A percentile compares a stretch with the other conserved stretches of the same genome.
These are phyloP conservation scores for Cadophora sp. DNA, from an alignment of 2,329 filamentous ascomycete genomes.

Conservation along the genomic window DNA sequence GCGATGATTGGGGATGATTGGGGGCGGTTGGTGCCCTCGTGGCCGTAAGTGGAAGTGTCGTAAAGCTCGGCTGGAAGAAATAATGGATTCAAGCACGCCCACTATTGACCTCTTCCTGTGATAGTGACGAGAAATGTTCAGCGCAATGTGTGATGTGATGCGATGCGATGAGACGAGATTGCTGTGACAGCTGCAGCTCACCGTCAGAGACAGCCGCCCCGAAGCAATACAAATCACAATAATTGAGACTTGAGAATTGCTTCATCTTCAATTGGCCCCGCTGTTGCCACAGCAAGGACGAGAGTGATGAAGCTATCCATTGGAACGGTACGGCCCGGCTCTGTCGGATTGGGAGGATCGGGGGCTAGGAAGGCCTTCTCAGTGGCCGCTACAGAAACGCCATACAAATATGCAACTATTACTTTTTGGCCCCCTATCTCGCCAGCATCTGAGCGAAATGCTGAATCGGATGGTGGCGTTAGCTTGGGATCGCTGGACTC, in stretches of 20 bases:
- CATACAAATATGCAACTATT: not conserved
- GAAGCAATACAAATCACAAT: conserved; percentile 11
- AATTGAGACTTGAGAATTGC: not conserved
- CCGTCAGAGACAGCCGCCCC: conserved; percentile 14
- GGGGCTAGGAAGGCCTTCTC: conserved; percentile 24
- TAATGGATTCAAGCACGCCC: not conserved
- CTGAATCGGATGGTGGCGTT: conserved; percentile 10
- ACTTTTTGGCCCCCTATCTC: conserved; percentile 1
- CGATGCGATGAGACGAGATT: not conserved
- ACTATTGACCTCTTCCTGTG: not conserved
- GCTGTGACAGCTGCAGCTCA: not conserved
- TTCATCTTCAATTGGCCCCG: too few species aligned
- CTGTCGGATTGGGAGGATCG: not conserved
- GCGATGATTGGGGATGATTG: conserved; percentile 26
- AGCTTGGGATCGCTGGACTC: conserved; percentile 1
- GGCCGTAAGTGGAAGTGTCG: not conserved
- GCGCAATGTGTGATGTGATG: conserved; percentile 2
- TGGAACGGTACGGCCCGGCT: conserved; percentile 28
- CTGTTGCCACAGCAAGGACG: not conserved
- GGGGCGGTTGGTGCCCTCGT: conserved; percentile 15
- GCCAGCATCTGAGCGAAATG: not conserved
- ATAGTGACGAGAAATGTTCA: conserved; percentile 12
- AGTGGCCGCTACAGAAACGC: conserved; percentile 25
- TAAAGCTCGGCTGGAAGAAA: not conserved
- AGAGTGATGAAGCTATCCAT: conserved; percentile 18